These are phyloP conservation scores for Oryza glaberrima DNA, from an alignment of 176 grass and related monocot genomes.

Conservation along the genomic window DNA sequence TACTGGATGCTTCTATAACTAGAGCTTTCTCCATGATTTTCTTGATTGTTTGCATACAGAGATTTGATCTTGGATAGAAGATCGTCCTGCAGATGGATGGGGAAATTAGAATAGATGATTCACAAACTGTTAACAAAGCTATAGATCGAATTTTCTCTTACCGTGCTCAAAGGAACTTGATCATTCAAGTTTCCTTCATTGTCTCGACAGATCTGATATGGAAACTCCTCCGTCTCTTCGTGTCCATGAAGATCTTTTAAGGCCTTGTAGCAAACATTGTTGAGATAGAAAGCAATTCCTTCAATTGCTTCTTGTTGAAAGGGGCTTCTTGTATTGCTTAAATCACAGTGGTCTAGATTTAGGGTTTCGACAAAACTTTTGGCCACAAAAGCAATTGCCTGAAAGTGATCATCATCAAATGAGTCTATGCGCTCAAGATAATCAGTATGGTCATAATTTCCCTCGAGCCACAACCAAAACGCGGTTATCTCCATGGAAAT, in stretches of 20 bases:
- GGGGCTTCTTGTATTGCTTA: neutral
- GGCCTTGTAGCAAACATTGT: slow-evolving; percentile 37
- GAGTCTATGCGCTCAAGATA: slow-evolving; percentile 15
- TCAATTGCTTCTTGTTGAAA: slow-evolving; percentile 16
- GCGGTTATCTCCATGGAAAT: slow-evolving; percentile 60
- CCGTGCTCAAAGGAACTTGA: slow-evolving; percentile 22
- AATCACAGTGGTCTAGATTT: neutral
- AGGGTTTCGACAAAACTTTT: slow-evolving; percentile 27
- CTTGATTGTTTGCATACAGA: neutral
- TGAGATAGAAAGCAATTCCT: slow-evolving; percentile 37
- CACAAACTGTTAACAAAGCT: neutral
- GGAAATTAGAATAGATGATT: neutral
- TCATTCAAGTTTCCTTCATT: neutral
- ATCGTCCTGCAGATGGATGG: slow-evolving; percentile 15
- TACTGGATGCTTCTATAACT: neutral
- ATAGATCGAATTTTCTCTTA: slow-evolving; percentile 14
- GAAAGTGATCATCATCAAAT: neutral
- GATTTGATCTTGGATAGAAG: slow-evolving; percentile 40
- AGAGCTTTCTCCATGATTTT: slow-evolving; percentile 1
- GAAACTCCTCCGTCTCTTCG: neutral
- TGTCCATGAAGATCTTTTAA: slow-evolving; percentile 13
- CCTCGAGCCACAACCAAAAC: slow-evolving; percentile 69
- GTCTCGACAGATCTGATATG: neutral
- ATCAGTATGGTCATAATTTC: slow-evolving; percentile 20
- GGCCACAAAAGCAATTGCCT: neutral